These are phyloP conservation scores for Usnea hakonensis DNA, from an alignment of 495 filamentous ascomycete genomes.

Conservation along the genomic window DNA sequence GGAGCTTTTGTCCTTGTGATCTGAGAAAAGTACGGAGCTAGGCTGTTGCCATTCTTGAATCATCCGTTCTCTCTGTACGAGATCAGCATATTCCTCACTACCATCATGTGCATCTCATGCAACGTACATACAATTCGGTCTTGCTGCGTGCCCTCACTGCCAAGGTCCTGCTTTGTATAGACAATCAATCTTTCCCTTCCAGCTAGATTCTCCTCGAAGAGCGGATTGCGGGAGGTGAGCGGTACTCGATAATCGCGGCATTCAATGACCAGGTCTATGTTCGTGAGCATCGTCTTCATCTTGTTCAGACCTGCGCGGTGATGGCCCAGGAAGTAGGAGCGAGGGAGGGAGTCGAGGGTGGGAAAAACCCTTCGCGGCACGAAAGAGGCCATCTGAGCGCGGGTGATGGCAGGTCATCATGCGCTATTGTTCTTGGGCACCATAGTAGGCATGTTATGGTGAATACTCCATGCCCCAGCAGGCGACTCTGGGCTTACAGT, in stretches of 20 bases:
- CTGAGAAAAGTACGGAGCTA: slow-evolving; percentile 57
- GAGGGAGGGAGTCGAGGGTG: slow-evolving; percentile 59
- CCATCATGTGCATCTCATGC: not conserved
- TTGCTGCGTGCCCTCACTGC: slow-evolving; percentile 29
- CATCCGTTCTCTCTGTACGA: slow-evolving; percentile 33
- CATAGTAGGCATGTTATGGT: not conserved
- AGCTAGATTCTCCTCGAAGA: slow-evolving; percentile 73
- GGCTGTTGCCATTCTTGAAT: slow-evolving; percentile 53
- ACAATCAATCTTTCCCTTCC: slow-evolving; percentile 68
- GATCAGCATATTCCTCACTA: not conserved
- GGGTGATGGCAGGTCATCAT: not conserved
- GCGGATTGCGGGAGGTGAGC: slow-evolving; percentile 78
- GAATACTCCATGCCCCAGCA: no score
- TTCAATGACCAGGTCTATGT: slow-evolving; percentile 84
- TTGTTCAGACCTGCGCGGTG: slow-evolving; percentile 73
- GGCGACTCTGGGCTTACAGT: no score
- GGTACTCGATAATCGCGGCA: slow-evolving; percentile 91
- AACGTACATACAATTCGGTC: slow-evolving; percentile 27
- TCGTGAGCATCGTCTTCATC: slow-evolving; percentile 76
- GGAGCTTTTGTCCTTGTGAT: slow-evolving; percentile 42
- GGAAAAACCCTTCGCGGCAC: slow-evolving; percentile 66
- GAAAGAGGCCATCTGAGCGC: slow-evolving; percentile 42
- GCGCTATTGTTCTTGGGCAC: not conserved
- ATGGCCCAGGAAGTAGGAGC: slow-evolving; percentile 96
- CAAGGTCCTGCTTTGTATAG: slow-evolving; percentile 86